phyloP scores from a whole-genome alignment of 352 stramenopile species.

The Albugo laibachii region DNA sequence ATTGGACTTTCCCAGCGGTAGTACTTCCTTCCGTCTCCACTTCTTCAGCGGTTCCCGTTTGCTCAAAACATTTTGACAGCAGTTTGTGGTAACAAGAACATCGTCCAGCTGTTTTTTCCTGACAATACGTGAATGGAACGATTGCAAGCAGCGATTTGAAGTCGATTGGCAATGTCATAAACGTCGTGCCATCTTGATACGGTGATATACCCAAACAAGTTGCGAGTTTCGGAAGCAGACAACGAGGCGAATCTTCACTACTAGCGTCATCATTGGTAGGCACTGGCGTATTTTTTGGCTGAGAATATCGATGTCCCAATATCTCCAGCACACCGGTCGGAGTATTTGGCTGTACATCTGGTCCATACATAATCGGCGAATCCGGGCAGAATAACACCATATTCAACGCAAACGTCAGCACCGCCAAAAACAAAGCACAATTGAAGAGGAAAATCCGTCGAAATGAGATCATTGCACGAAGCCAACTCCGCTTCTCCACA shows the following conservation, averaged over 20 bases:
- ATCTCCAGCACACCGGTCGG: constrained; percentile 1
- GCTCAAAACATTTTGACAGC: constrained; percentile 32
- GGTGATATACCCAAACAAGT: constrained; percentile 3
- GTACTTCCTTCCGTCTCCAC: neutral
- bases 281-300: neutral
- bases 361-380: constrained; percentile 9
- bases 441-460: constrained; percentile 13
- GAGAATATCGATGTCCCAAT: neutral
- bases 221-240: neutral
- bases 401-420: constrained; percentile 10
- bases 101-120: constrained; percentile 30
- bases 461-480: constrained; percentile 9
- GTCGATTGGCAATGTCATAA: constrained; percentile 1
- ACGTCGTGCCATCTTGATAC: constrained; percentile 1
- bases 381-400: constrained; percentile 11
- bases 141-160: constrained; percentile 2
- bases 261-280: neutral
- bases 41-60: constrained; percentile 1
- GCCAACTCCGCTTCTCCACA: constrained; percentile 7
- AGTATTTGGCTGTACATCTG: neutral
- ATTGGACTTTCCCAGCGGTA: constrained; percentile 1
- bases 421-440: constrained; percentile 7
- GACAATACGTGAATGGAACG: constrained; percentile 42
- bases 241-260: neutral
- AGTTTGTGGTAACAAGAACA: constrained; percentile 56